Conservation (phyloP, 1,284 basidiomycete species). For the Malassezia nana region DNA sequence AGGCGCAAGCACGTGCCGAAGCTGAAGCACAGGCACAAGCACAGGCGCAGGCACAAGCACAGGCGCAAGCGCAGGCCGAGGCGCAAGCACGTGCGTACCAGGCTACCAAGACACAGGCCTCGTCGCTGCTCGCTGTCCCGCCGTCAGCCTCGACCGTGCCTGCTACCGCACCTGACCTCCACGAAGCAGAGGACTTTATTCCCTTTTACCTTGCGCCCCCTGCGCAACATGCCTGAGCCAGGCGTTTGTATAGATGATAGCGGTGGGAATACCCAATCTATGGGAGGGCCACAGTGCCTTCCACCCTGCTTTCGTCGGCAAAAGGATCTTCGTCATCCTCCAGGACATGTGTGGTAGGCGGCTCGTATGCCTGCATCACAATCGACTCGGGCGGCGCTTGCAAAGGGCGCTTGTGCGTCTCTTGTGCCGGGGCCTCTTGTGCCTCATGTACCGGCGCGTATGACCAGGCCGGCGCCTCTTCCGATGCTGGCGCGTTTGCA, state of each 20-base stretch:
- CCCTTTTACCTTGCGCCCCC: background rate
- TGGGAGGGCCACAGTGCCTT: background rate
- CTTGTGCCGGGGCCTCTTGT: background rate
- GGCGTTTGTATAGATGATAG: background rate
- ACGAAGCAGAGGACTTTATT: background rate
- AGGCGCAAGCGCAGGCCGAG: background rate
- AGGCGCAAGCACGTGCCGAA: background rate
- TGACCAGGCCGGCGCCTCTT: background rate
- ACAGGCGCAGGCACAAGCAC: background rate
- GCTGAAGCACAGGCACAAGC: background rate
- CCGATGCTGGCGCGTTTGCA: background rate
- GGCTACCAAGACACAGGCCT: too few relatives aligned
- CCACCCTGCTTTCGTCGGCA: background rate
- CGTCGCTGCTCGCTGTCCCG: too few relatives aligned
- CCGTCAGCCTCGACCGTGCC: background rate
- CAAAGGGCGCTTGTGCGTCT: background rate
- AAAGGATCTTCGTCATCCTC: conserved; percentile 12
- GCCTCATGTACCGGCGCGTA: background rate
- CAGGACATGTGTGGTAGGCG: conserved; percentile 7
- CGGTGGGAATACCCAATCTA: background rate
- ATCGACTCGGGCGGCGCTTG: background rate
- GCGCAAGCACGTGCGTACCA: background rate
- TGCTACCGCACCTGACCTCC: background rate
- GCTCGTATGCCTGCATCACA: background rate
- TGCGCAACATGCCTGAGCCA: background rate